Percentiles rank a stretch among this genome's conserved stretches.
These are phyloP conservation scores for Basipetospora sp. DNA, from an alignment of 2,329 filamentous ascomycete genomes.

Conservation along the genomic window DNA sequence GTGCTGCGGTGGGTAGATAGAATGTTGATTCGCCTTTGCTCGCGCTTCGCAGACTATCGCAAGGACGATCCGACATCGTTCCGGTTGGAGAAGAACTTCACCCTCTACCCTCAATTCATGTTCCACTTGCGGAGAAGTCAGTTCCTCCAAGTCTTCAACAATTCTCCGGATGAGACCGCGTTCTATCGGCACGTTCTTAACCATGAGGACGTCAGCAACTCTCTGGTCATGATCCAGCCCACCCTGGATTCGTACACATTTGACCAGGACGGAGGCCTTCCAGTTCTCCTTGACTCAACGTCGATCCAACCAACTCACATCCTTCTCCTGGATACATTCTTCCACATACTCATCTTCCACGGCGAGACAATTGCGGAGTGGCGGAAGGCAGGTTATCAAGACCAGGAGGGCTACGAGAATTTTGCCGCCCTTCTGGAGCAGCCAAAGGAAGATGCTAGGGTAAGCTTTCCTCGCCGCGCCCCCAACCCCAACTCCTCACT, in stretches of 20 bases:
- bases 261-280: slow-evolving; percentile 81
- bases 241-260: slow-evolving; percentile 95
- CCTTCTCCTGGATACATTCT: slow-evolving; percentile 91
- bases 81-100: slow-evolving; percentile 96
- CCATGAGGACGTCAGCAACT: slow-evolving; percentile 93
- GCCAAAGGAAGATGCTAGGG: slow-evolving; percentile 90
- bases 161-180: slow-evolving; percentile 96
- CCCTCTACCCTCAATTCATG: slow-evolving; percentile 98
- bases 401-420: slow-evolving; percentile 96
- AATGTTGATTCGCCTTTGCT: slow-evolving; percentile 94
- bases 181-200: slow-evolving; percentile 96
- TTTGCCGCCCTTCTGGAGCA: slow-evolving; percentile 76
- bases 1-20: slow-evolving; percentile 95
- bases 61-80: slow-evolving; percentile 98
- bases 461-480: slow-evolving; percentile 38
- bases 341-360: slow-evolving; percentile 98
- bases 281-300: slow-evolving; percentile 88
- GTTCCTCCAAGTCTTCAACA: slow-evolving; percentile 98
- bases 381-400: slow-evolving; percentile 94
- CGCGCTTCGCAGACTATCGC: slow-evolving; percentile 89
- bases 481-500: no score
- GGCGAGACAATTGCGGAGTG: slow-evolving; percentile 96
- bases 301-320: slow-evolving; percentile 92
- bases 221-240: slow-evolving; percentile 95
- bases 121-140: slow-evolving; percentile 94